These are phyloP conservation scores for Kodamaea lidongshanica DNA, from an alignment of 805 yeast species.

Conservation along the genomic window DNA sequence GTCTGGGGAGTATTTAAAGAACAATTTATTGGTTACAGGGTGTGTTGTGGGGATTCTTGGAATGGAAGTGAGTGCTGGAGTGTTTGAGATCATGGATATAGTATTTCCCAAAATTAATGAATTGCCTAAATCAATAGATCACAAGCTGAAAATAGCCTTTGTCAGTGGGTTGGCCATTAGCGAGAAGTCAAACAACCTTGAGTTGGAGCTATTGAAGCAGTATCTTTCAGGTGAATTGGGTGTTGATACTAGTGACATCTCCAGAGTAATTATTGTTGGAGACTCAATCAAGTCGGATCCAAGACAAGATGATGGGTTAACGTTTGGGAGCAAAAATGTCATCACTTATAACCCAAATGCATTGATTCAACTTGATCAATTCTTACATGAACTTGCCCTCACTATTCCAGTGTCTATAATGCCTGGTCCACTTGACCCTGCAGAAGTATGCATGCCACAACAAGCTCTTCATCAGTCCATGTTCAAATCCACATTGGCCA, in stretches of 20 bases:
- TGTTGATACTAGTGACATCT: conserved; percentile 27
- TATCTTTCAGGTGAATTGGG: conserved; percentile 69
- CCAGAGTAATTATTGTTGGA: conserved; percentile 66
- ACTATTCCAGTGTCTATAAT: conserved; percentile 67
- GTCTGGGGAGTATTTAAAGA: conserved; percentile 50
- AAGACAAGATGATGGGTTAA: conserved; percentile 20
- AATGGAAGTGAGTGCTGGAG: conserved; percentile 75
- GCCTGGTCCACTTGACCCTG: conserved; percentile 86
- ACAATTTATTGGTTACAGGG: conserved; percentile 74
- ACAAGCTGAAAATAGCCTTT: conserved; percentile 49
- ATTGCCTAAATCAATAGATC: conserved; percentile 31
- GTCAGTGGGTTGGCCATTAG: conserved; percentile 69
- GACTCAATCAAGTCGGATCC: conserved; percentile 45
- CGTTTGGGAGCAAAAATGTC: conserved; percentile 46
- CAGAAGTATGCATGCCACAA: conserved; percentile 81
- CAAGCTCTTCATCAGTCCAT: conserved; percentile 81
- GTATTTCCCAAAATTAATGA: conserved; percentile 47
- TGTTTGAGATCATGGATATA: conserved; percentile 77
- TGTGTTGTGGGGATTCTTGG: conserved; percentile 83
- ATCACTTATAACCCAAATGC: conserved; percentile 47
- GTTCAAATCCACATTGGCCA: conserved; percentile 41
- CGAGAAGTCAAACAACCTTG: conserved; percentile 39
- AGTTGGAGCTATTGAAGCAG: conserved; percentile 57
- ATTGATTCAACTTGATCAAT: conserved; percentile 50
- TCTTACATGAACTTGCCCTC: conserved; percentile 49